These are phyloP conservation scores for Cyberlindnera euphorbiiphila DNA, from an alignment of 805 yeast genomes.

Conservation along the genomic window DNA sequence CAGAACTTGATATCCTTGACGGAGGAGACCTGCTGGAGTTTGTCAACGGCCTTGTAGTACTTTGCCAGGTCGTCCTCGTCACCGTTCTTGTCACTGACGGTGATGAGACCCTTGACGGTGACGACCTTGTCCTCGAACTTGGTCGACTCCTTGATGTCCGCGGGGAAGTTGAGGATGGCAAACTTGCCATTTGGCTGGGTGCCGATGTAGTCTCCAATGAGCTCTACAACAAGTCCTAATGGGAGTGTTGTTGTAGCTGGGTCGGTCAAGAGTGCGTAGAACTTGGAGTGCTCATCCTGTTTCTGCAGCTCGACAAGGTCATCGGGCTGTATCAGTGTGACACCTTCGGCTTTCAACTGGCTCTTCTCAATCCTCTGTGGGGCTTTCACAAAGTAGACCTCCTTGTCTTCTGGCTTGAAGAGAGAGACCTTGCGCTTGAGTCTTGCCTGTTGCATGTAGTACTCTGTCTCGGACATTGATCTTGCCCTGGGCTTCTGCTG, in stretches of 20 bases:
- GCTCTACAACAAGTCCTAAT: conserved; percentile 32
- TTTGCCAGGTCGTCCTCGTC: conserved; percentile 43
- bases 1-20: conserved; percentile 6
- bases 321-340: conserved; percentile 47
- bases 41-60: conserved; percentile 65
- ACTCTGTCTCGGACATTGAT: conserved; percentile 34
- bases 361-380: conserved; percentile 13
- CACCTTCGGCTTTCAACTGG: conserved; percentile 6
- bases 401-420: conserved; percentile 38
- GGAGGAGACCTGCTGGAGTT: conserved; percentile 30
- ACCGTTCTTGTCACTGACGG: conserved; percentile 28
- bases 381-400: conserved; percentile 37
- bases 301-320: conserved; percentile 45
- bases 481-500: conserved; percentile 31
- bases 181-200: conserved; percentile 32
- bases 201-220: conserved; percentile 31
- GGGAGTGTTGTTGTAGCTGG: conserved; percentile 31
- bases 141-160: conserved; percentile 59
- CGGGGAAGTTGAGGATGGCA: conserved; percentile 56
- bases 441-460: conserved; percentile 44
- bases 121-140: conserved; percentile 71
- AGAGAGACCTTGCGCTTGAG: conserved; percentile 46
- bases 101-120: conserved; percentile 39
- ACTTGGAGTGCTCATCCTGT: conserved; percentile 40
- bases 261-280: conserved; percentile 46